Conservation (phyloP, 2,329 filamentous ascomycete genomes). For the Aspergillus quadricinctus region DNA sequence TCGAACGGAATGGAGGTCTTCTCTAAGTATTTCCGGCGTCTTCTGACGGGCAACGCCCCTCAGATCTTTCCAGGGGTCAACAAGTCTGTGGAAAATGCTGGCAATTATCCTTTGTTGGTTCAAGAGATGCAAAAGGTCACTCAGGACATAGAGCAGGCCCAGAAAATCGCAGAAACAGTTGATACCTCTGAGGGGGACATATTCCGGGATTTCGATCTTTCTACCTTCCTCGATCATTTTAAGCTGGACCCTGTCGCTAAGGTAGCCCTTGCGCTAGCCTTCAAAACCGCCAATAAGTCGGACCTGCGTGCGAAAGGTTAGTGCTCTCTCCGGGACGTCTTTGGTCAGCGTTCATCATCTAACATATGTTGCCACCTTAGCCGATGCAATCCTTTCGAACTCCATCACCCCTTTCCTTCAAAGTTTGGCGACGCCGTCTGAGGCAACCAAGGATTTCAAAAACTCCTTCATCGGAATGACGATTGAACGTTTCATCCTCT, state of each 20-base stretch:
- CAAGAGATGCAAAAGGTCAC: constrained; percentile 83
- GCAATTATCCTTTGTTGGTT: constrained; percentile 77
- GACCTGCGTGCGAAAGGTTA: constrained; percentile 88
- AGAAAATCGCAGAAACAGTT: constrained; percentile 89
- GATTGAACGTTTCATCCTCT: constrained; percentile 80
- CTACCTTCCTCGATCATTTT: constrained; percentile 93
- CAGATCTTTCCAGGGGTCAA: constrained; percentile 82
- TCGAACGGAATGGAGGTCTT: constrained; percentile 99
- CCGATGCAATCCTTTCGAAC: constrained; percentile 81
- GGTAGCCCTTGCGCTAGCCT: constrained; percentile 80
- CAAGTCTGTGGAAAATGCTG: constrained; percentile 68
- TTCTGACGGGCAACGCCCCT: constrained; percentile 84
- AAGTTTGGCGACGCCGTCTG: constrained; percentile 63
- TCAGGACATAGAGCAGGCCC: constrained; percentile 73
- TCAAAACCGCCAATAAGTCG: constrained; percentile 73
- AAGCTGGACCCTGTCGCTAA: constrained; percentile 85
- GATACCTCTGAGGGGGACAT: constrained; percentile 87
- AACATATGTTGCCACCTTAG: constrained; percentile 43
- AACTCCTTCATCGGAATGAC: constrained; percentile 71
- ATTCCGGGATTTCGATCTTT: constrained; percentile 94
- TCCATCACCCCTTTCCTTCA: constrained; percentile 75
- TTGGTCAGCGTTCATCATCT: constrained; percentile 3
- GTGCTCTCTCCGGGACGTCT: constrained; percentile 12
- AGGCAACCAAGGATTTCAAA: constrained; percentile 62
- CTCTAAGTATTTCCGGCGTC: constrained; percentile 87